phyloP scores from a whole-genome alignment of 1,284 basidiomycete genomes.

The Coniferiporia sulphurascens region DNA sequence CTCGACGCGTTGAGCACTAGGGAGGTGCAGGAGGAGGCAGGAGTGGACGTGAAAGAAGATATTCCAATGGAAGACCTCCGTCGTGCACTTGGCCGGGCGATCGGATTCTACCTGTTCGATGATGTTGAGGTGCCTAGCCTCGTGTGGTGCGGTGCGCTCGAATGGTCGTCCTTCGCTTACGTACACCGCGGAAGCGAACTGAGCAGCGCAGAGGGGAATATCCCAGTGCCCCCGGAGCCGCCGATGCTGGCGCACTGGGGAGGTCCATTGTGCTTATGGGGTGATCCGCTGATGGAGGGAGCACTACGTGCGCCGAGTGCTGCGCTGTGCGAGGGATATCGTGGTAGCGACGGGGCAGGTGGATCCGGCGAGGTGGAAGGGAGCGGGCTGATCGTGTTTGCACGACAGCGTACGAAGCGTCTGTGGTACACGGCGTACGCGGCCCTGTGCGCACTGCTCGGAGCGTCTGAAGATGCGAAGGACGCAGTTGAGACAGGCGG shows the following conservation, averaged over 20 bases:
- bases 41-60: not conserved
- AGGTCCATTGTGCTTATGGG: slow-evolving; percentile 53
- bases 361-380: too few relatives aligned
- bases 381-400: slow-evolving; percentile 39
- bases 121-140: slow-evolving; percentile 67
- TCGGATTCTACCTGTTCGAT: slow-evolving; percentile 68
- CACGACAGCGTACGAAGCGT: slow-evolving; percentile 60
- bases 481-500: slow-evolving; percentile 27
- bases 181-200: slow-evolving; percentile 23
- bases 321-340: slow-evolving; percentile 59
- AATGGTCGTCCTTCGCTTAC: slow-evolving; percentile 43
- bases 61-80: slow-evolving; percentile 45
- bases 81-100: slow-evolving; percentile 53
- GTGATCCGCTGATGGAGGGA: slow-evolving; percentile 64
- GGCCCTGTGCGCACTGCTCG: slow-evolving; percentile 45
- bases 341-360: slow-evolving; percentile 24
- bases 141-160: slow-evolving; percentile 48
- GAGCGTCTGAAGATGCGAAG: slow-evolving; percentile 21
- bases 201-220: slow-evolving; percentile 22
- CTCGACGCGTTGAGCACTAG: not conserved
- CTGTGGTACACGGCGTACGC: slow-evolving; percentile 69
- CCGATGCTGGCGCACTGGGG: slow-evolving; percentile 33
- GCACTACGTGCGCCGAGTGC: slow-evolving; percentile 48
- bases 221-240: too few relatives aligned
- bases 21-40: too few relatives aligned